These are phyloP conservation scores for Epichloe amarillans DNA, from an alignment of 2,329 filamentous ascomycete species.

Conservation along the genomic window DNA sequence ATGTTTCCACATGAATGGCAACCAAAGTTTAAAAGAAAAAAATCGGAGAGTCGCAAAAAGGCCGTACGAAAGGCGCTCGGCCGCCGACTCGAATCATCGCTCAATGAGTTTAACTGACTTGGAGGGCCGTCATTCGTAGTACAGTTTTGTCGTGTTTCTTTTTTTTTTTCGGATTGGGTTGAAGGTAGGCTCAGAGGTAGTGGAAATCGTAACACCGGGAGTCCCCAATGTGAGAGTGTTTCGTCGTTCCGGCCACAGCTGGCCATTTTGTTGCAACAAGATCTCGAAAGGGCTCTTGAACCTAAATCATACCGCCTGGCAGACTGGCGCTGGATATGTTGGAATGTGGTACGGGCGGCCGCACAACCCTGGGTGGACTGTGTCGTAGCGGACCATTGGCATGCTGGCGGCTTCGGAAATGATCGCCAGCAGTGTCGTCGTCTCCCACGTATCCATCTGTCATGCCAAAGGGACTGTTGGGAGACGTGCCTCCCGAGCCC, in stretches of 20 bases:
- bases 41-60: not conserved
- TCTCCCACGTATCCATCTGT: slow-evolving; percentile 1
- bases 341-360: slow-evolving; percentile 6
- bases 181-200: not conserved
- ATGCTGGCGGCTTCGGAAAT: not conserved
- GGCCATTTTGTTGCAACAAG: not conserved
- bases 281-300: too few species aligned
- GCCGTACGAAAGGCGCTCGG: not conserved
- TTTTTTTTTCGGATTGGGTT: not conserved
- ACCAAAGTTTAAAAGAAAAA: not conserved
- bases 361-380: not conserved
- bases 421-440: not conserved
- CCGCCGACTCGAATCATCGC: not conserved
- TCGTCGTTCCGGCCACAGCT: not conserved
- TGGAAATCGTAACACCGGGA: not conserved
- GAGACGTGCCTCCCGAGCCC: slow-evolving; percentile 7
- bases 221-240: not conserved
- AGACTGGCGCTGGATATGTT: slow-evolving; percentile 18
- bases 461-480: not conserved
- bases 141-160: not conserved
- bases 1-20: slow-evolving; percentile 6
- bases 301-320: slow-evolving; percentile 34
- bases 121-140: slow-evolving; percentile 6
- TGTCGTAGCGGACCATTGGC: not conserved
- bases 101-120: not conserved